Evolutionary conservation across 2,329 filamentous ascomycete genomes (phyloP).

Genomic region (Penicillium sp.): DNA sequence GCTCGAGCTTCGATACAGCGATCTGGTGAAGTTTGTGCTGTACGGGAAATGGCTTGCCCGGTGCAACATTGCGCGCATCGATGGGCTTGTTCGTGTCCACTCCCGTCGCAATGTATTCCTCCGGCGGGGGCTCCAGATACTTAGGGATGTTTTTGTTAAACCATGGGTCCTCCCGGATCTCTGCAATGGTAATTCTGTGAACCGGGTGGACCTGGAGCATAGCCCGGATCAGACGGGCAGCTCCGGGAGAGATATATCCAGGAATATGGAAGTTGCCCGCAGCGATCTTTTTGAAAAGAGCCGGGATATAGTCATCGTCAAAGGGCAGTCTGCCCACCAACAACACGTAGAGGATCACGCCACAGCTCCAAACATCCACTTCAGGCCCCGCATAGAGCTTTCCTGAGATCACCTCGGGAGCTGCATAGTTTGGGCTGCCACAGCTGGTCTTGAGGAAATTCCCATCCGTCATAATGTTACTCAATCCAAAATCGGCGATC

Average conservation of each 20-base stretch:
- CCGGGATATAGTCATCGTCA: constrained; percentile 97
- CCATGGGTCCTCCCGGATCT: constrained; percentile 92
- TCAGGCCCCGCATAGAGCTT: constrained; percentile 97
- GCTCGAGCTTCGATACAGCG: constrained; percentile 91
- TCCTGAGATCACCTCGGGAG: constrained; percentile 94
- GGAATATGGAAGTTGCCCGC: constrained; percentile 91
- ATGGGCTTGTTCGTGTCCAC: constrained; percentile 90
- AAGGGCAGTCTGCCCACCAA: constrained; percentile 74
- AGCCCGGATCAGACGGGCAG: constrained; percentile 68
- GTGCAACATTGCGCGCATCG: constrained; percentile 73
- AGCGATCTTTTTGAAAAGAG: constrained; percentile 95
- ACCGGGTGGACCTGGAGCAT: constrained; percentile 96
- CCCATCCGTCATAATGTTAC: constrained; percentile 99
- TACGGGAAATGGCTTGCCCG: constrained; percentile 69
- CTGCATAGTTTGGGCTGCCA: constrained; percentile 96
- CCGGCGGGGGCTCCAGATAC: constrained; percentile 80
- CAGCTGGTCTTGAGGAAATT: constrained; percentile 99
- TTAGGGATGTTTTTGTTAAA: constrained; percentile 80
- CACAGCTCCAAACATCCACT: constrained; percentile 79
- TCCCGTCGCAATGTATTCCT: constrained; percentile 92
- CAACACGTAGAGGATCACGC: constrained; percentile 62
- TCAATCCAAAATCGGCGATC: constrained; percentile 96
- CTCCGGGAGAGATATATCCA: constrained; percentile 81
- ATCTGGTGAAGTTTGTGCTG: constrained; percentile 88
- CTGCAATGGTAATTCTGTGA: constrained; percentile 85